Conservation (phyloP, 257 asterid species). For the Salvia miltiorrhiza region DNA sequence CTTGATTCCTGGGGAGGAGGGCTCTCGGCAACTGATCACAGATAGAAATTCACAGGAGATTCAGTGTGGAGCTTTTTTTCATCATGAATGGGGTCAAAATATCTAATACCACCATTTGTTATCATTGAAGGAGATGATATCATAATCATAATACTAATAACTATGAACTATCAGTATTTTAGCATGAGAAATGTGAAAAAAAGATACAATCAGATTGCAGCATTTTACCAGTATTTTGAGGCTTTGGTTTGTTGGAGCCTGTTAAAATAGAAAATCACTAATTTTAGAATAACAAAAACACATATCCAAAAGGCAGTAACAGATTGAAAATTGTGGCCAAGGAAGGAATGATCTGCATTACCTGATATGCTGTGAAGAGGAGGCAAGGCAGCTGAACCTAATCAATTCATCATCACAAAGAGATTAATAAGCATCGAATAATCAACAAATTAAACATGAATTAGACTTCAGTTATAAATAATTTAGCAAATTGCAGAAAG, state of each 20-base stretch:
- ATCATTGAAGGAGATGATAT: neutral
- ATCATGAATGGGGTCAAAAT: neutral
- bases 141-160: neutral
- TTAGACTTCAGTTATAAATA: neutral
- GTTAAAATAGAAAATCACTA: neutral
- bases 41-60: neutral
- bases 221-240: slow-evolving; percentile 23
- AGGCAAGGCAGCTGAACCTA: slow-evolving; percentile 62
- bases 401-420: slow-evolving; percentile 21
- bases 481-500: neutral
- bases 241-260: slow-evolving; percentile 27
- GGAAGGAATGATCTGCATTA: slow-evolving; percentile 6
- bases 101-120: neutral
- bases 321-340: too few species aligned
- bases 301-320: neutral
- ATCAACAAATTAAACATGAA: slow-evolving; percentile 2
- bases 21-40: slow-evolving; percentile 33
- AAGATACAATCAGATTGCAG: neutral
- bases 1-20: slow-evolving; percentile 35
- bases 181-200: too few species aligned
- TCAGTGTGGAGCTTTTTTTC: neutral
- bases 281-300: neutral
- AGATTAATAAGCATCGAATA: neutral
- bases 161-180: too few species aligned
- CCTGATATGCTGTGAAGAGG: slow-evolving; percentile 63